These are phyloP conservation scores for Rostrohypoxylon terebratum DNA, from an alignment of 495 filamentous ascomycete species.

Conservation along the genomic window DNA sequence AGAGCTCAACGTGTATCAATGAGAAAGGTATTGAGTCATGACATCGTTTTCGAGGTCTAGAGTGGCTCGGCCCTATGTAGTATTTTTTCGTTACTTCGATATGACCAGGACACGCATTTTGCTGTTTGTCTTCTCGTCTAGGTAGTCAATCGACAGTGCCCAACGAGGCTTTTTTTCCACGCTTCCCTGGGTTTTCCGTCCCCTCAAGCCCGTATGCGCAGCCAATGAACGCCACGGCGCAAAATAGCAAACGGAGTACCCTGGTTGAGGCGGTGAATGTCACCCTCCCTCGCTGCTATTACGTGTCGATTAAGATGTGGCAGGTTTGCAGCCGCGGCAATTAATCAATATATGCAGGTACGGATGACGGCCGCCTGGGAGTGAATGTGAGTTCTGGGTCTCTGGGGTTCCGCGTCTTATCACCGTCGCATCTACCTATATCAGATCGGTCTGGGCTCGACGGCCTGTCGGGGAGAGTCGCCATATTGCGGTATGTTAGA, in stretches of 20 bases:
- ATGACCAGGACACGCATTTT: conserved; percentile 22
- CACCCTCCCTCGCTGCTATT: conserved; percentile 30
- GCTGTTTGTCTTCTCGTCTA: conserved; percentile 9
- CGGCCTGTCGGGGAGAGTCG: conserved; percentile 16
- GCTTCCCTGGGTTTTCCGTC: conserved; percentile 19
- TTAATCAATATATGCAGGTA: conserved; percentile 47
- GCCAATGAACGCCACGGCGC: conserved; percentile 27
- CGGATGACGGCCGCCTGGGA: conserved; percentile 22
- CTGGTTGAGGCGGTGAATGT: conserved; percentile 39
- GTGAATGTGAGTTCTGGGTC: conserved; percentile 15
- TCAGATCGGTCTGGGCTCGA: conserved; percentile 11
- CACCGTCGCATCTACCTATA: conserved; percentile 25
- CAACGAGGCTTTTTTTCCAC: conserved; percentile 35
- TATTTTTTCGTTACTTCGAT: conserved; percentile 4
- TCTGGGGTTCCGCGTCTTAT: conserved; percentile 20
- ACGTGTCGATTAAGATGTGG: conserved; percentile 44
- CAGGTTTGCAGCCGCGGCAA: conserved; percentile 15
- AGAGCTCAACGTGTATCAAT: not conserved
- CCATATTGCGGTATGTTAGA: conserved; percentile 14
- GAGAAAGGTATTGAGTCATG: conserved; percentile 16
- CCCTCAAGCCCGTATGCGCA: conserved; percentile 17
- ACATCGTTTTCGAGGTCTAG: conserved; percentile 4
- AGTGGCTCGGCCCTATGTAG: not conserved
- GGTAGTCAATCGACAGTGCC: conserved; percentile 25
- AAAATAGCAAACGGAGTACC: conserved; percentile 25